phyloP scores from a whole-genome alignment of 768 basidiomycete species.

The Porpolomopsis calyptriformis region DNA sequence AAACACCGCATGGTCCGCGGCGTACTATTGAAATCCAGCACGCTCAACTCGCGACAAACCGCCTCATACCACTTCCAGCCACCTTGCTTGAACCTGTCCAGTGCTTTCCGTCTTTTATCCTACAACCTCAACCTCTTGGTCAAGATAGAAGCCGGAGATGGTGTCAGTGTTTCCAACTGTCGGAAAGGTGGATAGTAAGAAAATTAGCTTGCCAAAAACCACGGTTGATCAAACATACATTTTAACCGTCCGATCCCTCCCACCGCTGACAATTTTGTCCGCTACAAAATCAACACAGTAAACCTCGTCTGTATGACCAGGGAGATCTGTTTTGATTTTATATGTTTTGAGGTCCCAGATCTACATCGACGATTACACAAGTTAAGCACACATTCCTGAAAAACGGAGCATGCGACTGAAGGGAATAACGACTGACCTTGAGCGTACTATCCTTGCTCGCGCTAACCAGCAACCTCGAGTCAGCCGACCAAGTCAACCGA shows the following conservation, averaged over 20 bases:
- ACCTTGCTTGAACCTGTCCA: no score
- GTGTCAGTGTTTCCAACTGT: background rate
- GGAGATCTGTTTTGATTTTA: constrained; percentile 88
- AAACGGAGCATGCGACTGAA: no score
- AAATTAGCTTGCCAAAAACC: background rate
- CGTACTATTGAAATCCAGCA: no score
- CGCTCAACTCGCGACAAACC: no score
- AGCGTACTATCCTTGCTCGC: constrained; percentile 95
- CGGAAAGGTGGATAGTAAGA: background rate
- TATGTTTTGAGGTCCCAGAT: constrained; percentile 96
- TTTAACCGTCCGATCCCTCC: constrained; percentile 81
- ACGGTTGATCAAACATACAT: constrained; percentile 41
- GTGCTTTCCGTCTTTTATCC: no score
- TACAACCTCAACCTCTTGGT: no score
- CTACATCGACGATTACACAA: constrained; percentile 32
- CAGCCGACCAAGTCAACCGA: constrained; percentile 89
- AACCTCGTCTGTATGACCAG: constrained; percentile 95
- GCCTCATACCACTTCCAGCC: no score
- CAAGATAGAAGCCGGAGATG: no score
- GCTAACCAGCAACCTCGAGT: constrained; percentile 83
- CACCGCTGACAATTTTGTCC: constrained; percentile 98
- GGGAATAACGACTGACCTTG: constrained; percentile 47
- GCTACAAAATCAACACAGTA: constrained; percentile 99
- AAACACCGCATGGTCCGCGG: no score
- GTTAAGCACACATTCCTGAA: no score